Conservation (phyloP, 179 eudicot genomes). For the Patellifolia procumbens region DNA sequence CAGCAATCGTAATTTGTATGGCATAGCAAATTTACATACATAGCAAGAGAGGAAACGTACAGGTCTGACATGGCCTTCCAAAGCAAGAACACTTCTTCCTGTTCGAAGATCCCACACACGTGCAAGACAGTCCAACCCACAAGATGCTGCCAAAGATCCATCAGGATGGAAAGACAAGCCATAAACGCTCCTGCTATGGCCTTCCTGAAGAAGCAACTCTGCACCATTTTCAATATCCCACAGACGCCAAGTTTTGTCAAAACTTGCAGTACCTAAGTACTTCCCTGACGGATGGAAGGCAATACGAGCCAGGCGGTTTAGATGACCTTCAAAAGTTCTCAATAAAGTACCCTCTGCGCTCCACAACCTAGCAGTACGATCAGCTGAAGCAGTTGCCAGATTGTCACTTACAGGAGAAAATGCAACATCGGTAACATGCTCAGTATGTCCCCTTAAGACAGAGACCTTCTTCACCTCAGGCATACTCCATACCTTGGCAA, state of each 20-base stretch:
- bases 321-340: slow-evolving; percentile 76
- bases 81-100: slow-evolving; percentile 88
- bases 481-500: slow-evolving; percentile 90
- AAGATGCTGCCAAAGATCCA: slow-evolving; percentile 88
- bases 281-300: slow-evolving; percentile 93
- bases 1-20: slow-evolving; percentile 8
- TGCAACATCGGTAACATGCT: slow-evolving; percentile 76
- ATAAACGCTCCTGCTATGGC: slow-evolving; percentile 93
- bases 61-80: slow-evolving; percentile 93
- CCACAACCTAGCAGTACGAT: slow-evolving; percentile 84
- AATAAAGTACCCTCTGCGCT: slow-evolving; percentile 60
- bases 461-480: slow-evolving; percentile 63
- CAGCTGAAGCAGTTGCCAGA: slow-evolving; percentile 93
- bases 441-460: slow-evolving; percentile 83
- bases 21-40: background rate
- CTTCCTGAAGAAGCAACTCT: slow-evolving; percentile 97
- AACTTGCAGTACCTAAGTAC: slow-evolving; percentile 94
- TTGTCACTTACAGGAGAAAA: slow-evolving; percentile 71
- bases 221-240: slow-evolving; percentile 86
- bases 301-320: slow-evolving; percentile 89
- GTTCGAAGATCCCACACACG: slow-evolving; percentile 96
- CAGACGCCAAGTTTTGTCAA: slow-evolving; percentile 95
- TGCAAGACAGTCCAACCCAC: slow-evolving; percentile 89
- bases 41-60: slow-evolving; percentile 41
- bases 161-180: slow-evolving; percentile 78